Evolutionary conservation across 163 green algal species (phyloP).

Genomic region (Volvox carteri): DNA sequence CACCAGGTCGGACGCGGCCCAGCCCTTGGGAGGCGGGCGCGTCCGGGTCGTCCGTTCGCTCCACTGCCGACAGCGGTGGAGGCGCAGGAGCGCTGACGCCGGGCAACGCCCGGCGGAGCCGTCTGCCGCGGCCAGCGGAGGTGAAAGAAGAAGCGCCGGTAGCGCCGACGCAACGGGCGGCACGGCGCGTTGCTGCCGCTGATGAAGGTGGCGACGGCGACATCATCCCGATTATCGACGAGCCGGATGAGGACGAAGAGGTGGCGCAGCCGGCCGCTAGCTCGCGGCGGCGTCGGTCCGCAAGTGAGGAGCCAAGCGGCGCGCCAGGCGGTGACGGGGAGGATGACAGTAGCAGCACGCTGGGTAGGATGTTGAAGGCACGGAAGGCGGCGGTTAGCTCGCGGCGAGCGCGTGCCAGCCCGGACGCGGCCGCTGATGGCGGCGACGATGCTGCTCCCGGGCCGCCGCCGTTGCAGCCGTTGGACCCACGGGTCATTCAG

Average conservation of each 20-base stretch:
- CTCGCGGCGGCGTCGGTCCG: background rate
- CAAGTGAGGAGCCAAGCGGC: background rate
- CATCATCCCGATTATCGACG: conserved; percentile 30
- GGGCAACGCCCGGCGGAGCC: background rate
- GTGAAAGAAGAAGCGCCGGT: background rate
- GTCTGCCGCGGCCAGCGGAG: background rate
- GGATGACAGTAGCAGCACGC: background rate
- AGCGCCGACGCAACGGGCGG: background rate
- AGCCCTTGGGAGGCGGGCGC: conserved; percentile 37
- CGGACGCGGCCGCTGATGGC: background rate
- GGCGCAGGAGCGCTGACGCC: background rate
- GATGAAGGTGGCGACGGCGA: background rate
- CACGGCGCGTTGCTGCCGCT: background rate
- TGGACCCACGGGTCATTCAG: conserved; percentile 40
- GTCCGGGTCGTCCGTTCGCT: conserved; percentile 1
- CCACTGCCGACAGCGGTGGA: background rate
- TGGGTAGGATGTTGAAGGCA: conserved; percentile 13
- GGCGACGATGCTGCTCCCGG: background rate
- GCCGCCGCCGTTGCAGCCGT: conserved; percentile 24
- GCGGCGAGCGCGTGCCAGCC: background rate
- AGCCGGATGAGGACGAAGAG: conserved; percentile 23
- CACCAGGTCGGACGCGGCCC: background rate
- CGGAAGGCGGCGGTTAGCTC: conserved; percentile 5
- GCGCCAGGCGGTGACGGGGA: background rate
- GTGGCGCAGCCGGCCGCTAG: background rate